phyloP scores from a whole-genome alignment of 768 basidiomycete species.

The Podaxis mareebaensis region DNA sequence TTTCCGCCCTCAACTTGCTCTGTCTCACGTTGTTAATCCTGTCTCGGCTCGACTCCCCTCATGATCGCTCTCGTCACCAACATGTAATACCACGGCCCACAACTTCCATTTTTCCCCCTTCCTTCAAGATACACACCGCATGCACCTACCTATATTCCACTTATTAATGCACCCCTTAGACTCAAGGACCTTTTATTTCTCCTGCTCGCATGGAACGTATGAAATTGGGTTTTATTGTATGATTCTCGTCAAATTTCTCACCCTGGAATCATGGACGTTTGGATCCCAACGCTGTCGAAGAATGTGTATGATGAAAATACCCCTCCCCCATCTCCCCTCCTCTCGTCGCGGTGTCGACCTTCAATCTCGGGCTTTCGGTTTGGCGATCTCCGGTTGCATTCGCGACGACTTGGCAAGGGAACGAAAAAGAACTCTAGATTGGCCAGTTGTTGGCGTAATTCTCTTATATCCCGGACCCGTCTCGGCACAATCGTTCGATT shows the following conservation, averaged over 20 bases:
- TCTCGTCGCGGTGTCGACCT: background rate
- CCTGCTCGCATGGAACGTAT: constrained; percentile 16
- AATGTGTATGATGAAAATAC: constrained; percentile 19
- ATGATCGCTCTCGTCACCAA: constrained; percentile 12
- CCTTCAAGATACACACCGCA: constrained; percentile 9
- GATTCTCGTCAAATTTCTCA: constrained; percentile 15
- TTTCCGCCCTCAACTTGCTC: background rate
- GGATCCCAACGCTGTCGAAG: constrained; percentile 11
- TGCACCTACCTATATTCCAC: constrained; percentile 10
- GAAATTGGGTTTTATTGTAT: constrained; percentile 18
- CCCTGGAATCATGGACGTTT: constrained; percentile 13
- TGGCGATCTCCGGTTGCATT: background rate
- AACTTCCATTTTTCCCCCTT: background rate
- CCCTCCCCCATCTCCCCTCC: constrained; percentile 2
- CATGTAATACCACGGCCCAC: constrained; percentile 6
- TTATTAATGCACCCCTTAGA: constrained; percentile 14
- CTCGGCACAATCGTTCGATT: constrained; percentile 2
- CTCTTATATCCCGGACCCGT: constrained; percentile 11
- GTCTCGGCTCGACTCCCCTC: constrained; percentile 9
- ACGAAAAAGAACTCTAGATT: constrained; percentile 14
- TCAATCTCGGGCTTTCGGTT: background rate
- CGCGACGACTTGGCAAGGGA: background rate
- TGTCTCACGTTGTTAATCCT: background rate
- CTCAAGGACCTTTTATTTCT: constrained; percentile 2
- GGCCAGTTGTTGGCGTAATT: constrained; percentile 17